Conservation (phyloP, 306 rosid species). For the Adenanthera pavonina region DNA sequence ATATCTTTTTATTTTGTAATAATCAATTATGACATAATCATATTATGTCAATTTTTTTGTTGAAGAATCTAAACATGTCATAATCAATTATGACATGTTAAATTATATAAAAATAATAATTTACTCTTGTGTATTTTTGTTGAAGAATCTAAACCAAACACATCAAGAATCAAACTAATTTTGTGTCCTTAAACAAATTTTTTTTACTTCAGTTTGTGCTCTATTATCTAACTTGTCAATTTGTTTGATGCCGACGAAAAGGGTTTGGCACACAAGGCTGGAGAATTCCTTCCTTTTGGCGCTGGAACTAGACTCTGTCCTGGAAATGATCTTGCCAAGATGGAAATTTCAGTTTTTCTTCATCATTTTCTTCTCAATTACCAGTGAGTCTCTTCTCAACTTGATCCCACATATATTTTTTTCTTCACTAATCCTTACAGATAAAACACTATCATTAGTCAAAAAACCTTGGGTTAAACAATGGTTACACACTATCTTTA, state of each 20-base stretch:
- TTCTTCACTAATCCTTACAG: neutral
- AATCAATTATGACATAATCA: too few species aligned
- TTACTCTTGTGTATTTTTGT: too few species aligned
- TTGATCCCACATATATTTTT: neutral
- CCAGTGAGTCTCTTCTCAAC: slow-evolving; percentile 43
- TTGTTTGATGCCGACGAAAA: slow-evolving; percentile 29
- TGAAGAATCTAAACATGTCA: too few species aligned
- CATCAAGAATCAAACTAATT: too few species aligned
- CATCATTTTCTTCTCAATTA: slow-evolving; percentile 76
- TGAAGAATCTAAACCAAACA: neutral
- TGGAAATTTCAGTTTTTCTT: slow-evolving; percentile 83
- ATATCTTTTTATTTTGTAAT: too few species aligned
- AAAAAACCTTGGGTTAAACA: too few species aligned
- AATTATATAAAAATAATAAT: neutral
- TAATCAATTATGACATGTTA: neutral
- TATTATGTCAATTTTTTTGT: too few species aligned
- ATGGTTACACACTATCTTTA: too few species aligned
- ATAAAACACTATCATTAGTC: too few species aligned
- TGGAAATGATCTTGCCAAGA: slow-evolving; percentile 58
- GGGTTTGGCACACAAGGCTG: slow-evolving; percentile 63
- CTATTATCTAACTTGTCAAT: slow-evolving; percentile 9
- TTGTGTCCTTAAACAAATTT: too few species aligned
- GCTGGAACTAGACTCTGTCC: slow-evolving; percentile 86
- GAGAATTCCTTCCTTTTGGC: slow-evolving; percentile 90
- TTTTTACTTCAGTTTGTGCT: neutral